Evolutionary conservation across 2,329 filamentous ascomycete species (phyloP), one percentile per base, ranked within the genome.

Genomic region (Diaporthe vaccinii): DNA sequence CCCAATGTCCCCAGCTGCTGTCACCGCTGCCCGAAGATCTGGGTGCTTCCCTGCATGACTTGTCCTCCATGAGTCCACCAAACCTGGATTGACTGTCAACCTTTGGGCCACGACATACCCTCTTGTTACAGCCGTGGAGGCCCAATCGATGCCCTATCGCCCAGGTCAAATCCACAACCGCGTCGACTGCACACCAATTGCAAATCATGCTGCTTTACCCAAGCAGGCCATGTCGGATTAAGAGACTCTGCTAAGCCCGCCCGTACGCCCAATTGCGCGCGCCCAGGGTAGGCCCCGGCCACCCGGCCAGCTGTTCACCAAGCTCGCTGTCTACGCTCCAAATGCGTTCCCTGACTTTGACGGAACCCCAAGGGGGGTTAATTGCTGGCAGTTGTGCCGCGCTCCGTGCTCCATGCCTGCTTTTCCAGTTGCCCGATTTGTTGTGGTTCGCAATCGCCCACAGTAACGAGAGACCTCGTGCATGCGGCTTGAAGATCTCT

Each of bases 1-100:
- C 75, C 75, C 73, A 75, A 76, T 65, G 73, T 75, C 61, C 69
- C 75, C 73, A 62, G 57, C 74, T 61, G 69, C 62, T 76, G 75
- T 73, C 75, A 76, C 69, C 69, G 69, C 58, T 76, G 72, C 75
- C 75, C 69, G 62, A 75, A 70, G 49, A 72, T 65, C 73, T 55
- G 44, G 70, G 75, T 71, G 39, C 39, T 58, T 72, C 75, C 75
- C 75, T 76, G 75, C 75, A 75, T 67, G 36, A 67, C 20, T 17
- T 44, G 72, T 62, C 44, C 55, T 57, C 59, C 58, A 65, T 62
- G 46, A 65, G 65, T 57, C 55, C 61, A 51, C 61, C 34, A 49
- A 22, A 34, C 39, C 46, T 69, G 71, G 41, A 70, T 46, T 49
- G 20, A 62, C 25, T 62, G 62, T 39, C 75, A 67, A 73, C 69